Conservation (phyloP, 2,329 filamentous ascomycete species). For the Venturia aucupariae region DNA sequence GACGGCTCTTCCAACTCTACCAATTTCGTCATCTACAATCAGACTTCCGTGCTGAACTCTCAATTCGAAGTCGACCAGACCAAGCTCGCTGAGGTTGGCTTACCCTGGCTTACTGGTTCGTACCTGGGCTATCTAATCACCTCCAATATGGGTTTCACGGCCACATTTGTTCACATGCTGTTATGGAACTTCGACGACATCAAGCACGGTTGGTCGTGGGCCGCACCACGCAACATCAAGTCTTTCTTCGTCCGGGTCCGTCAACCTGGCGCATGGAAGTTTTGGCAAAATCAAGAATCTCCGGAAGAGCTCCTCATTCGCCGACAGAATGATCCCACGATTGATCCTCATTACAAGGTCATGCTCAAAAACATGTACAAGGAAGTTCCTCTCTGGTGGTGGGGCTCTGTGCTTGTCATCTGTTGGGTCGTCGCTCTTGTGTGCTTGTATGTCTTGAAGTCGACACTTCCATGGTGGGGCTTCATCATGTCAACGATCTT, state of each 20-base stretch:
- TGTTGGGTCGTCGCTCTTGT: conserved; percentile 21
- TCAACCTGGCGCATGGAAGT: conserved; percentile 19
- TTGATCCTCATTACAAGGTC: conserved; percentile 27
- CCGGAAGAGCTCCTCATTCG: conserved; percentile 19
- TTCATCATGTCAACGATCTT: conserved; percentile 22
- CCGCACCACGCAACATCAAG: conserved; percentile 19
- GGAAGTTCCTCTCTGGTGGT: conserved; percentile 27
- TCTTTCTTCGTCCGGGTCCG: conserved; percentile 16
- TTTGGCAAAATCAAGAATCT: conserved; percentile 22
- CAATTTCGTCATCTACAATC: conserved; percentile 15
- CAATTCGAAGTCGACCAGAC: conserved; percentile 13
- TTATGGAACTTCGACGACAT: conserved; percentile 26
- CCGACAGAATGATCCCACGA: conserved; percentile 19
- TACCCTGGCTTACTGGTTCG: conserved; percentile 15
- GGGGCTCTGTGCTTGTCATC: conserved; percentile 18
- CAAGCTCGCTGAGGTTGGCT: conserved; percentile 13
- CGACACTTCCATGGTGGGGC: conserved; percentile 26
- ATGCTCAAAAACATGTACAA: conserved; percentile 24
- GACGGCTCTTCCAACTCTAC: conserved; percentile 14
- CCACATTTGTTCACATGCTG: conserved; percentile 16
- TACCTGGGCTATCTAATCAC: conserved; percentile 15
- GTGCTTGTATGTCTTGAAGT: conserved; percentile 22
- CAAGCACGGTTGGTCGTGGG: conserved; percentile 27
- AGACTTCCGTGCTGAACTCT: conserved; percentile 15
- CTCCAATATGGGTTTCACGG: conserved; percentile 16